Base-by-base conservation (phyloP, 106 monocot genomes). In the Platanthera guangdongensis region DNA sequence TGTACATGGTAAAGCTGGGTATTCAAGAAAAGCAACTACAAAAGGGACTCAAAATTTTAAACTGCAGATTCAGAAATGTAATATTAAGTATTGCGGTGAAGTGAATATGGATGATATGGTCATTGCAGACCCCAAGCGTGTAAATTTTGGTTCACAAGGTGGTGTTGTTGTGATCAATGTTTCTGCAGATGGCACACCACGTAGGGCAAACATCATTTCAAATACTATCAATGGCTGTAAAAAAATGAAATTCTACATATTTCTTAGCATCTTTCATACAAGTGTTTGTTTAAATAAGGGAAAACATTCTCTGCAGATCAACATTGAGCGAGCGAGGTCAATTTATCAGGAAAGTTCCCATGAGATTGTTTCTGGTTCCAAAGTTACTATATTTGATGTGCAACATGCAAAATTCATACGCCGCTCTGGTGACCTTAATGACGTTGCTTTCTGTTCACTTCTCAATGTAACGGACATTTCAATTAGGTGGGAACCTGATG, bases 141-240 rank as follows among this genome's bases (percentile, higher is more conserved):
- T 92, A 46, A 94, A 99, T 79, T 99, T 83, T 84, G 99, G 99
- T 80, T 94, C 90, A 57, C 91, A 94, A 76, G 94, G 99, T 73
- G 99, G 99, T 75, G 76, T 72, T 80, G 77, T 79, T 47, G 50
- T 92, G 21, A 82, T 94, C 62, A 88, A 50, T 79, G 78, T 81
- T 30, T 89, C 84, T 81, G 80, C 87, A 74, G 88, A 99, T 82
- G 94, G 99, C 55, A 86, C 81, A 28, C 84, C 87, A 50, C 94
- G 99, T 14, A 84, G 48, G 28, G 99, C 99, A 80, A 86, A 70
- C 52, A 84, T 99, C 64, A 69, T 72, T 25, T 82, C 99, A 9
- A 81, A 83, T 76, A 47, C 79, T 12, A 74, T 79, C 59, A 76
- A 50, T 78, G 86, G 83, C 67, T 82, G 72, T 73, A 88, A 90